Evolutionary conservation across 1,284 basidiomycete species (phyloP), one percentile per base, ranked within the genome.

Genomic region (Phellopilus nigrolimitatus): DNA sequence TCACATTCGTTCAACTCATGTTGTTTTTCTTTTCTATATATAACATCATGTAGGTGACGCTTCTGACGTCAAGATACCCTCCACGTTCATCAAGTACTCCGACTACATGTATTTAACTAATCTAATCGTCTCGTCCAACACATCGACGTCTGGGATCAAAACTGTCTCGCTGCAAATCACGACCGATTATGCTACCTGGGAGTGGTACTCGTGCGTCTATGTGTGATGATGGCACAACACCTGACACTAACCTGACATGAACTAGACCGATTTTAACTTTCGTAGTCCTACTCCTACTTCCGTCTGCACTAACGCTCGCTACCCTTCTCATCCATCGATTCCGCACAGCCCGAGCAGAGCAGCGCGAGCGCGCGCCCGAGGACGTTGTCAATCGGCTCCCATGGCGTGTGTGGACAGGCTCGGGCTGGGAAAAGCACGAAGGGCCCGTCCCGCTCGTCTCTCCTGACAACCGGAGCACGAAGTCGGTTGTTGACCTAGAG

Each of bases 241-340:
- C 17, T 28, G 57, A 53, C 25, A 2, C 51, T 53, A 49, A n/a
- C 39, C 17, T 53, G 13, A 27, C 50, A 24, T 15, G 34, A 40
- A 50, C 37, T 60, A 89, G 87, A 49, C 87, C 87, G 10, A 84
- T 90, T 55, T 74, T 90, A 53, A 89, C 87, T 5, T 84, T 92
- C 60, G 73, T 91, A 57, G 70, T 88, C 50, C 86, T 92, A 40
- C 74, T 92, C 42, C 75, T 92, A 51, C 78, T 92, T 8, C 90
- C 89, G 1, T 91, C 89, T 2, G 73, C 82, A 30, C 71, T 92
- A 49, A 92, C 89, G 0, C 85, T 91, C 62, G 67, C 88, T 56
- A 92, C 90, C 1, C 78, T 92, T 24, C 72, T 91, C 52, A 75
- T 90, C 30, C 89, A 92, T 60, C 87, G 89, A 44, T 68, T 91